A percentile compares a stretch with the other conserved stretches of the same genome.
phyloP scores from a whole-genome alignment of 2,329 filamentous ascomycete genomes.

The Pseudogymnoascus sp. region DNA sequence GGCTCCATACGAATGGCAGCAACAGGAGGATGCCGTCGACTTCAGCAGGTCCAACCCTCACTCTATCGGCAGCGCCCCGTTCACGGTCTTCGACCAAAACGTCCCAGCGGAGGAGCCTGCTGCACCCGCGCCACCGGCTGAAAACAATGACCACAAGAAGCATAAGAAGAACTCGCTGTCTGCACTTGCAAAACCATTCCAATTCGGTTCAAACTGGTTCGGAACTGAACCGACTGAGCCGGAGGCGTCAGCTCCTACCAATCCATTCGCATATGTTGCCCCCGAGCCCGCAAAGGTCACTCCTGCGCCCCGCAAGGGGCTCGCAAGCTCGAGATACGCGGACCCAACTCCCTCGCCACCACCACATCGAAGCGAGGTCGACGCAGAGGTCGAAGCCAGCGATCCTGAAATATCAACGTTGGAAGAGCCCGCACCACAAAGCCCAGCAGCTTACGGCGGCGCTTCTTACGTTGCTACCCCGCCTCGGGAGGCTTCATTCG shows the following conservation, averaged over 20 bases:
- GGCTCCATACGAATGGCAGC: conserved; percentile 55
- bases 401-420: not conserved
- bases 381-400: not conserved
- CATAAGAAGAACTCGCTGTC: conserved; percentile 54
- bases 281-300: conserved; percentile 12
- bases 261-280: not conserved
- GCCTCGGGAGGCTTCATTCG: conserved; percentile 42
- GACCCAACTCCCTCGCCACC: conserved; percentile 1
- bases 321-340: not conserved
- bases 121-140: not conserved
- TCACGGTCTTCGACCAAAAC: conserved; percentile 37
- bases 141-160: conserved; percentile 18
- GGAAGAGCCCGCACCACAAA: not conserved
- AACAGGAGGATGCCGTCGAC: conserved; percentile 33
- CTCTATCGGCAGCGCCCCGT: conserved; percentile 46
- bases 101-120: conserved; percentile 14
- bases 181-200: conserved; percentile 64
- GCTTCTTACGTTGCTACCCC: conserved; percentile 2
- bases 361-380: not conserved
- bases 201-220: conserved; percentile 20
- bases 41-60: conserved; percentile 39
- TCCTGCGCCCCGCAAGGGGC: not conserved
- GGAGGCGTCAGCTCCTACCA: not conserved
- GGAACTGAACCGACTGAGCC: not conserved
- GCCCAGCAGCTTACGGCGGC: not conserved